phyloP scores from a whole-genome alignment of 2,329 filamentous ascomycete species.

The Corynespora cassiicola region DNA sequence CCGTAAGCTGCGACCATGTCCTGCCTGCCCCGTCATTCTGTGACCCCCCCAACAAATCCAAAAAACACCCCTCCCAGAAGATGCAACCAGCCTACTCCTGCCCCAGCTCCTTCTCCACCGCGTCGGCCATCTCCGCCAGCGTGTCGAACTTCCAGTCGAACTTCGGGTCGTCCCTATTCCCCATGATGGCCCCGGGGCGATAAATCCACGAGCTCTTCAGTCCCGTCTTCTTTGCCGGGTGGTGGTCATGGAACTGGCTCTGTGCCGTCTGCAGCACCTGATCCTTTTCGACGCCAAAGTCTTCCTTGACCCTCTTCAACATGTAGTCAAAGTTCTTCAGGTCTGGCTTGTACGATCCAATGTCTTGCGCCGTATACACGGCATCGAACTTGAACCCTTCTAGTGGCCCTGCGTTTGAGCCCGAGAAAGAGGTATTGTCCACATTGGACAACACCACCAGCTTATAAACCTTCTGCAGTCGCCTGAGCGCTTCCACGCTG shows the following conservation, averaged over 20 bases:
- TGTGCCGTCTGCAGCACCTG: slow-evolving; percentile 73
- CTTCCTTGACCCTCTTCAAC: slow-evolving; percentile 58
- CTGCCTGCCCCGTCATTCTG: too few species aligned
- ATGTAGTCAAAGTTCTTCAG: slow-evolving; percentile 71
- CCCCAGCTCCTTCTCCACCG: slow-evolving; percentile 50
- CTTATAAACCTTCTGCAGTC: slow-evolving; percentile 60
- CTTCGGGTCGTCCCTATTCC: slow-evolving; percentile 51
- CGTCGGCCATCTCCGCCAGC: slow-evolving; percentile 66
- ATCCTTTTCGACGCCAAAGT: slow-evolving; percentile 63
- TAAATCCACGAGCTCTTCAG: slow-evolving; percentile 71
- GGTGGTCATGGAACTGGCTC: slow-evolving; percentile 71
- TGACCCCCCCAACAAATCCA: neutral
- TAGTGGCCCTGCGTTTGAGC: slow-evolving; percentile 58
- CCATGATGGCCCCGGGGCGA: slow-evolving; percentile 56
- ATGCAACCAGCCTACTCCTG: slow-evolving; percentile 1
- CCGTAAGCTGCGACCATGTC: too few species aligned
- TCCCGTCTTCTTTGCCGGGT: slow-evolving; percentile 66
- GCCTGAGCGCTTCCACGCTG: slow-evolving; percentile 60
- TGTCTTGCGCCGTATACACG: slow-evolving; percentile 73
- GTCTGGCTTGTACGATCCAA: slow-evolving; percentile 75
- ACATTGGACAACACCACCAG: slow-evolving; percentile 69
- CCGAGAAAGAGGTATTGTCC: slow-evolving; percentile 59
- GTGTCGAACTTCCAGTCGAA: slow-evolving; percentile 63
- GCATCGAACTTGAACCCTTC: slow-evolving; percentile 65
- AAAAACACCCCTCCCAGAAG: neutral